phyloP scores from a whole-genome alignment of 2,329 filamentous ascomycete genomes.

The Penicillium oxalicum region DNA sequence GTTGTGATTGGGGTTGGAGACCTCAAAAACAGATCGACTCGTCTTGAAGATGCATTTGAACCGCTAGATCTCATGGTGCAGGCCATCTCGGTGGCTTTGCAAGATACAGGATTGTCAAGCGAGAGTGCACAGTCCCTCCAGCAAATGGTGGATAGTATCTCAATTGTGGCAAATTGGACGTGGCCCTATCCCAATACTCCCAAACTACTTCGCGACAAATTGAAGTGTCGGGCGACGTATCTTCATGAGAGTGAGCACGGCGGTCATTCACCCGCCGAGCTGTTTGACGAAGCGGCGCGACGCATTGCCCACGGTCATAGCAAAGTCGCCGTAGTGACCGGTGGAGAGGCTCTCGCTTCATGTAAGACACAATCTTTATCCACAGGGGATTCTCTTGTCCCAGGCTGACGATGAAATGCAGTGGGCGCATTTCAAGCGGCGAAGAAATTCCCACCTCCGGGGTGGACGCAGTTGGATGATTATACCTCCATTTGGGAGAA shows the following conservation, averaged over 20 bases:
- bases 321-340: conserved; percentile 55
- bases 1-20: conserved; percentile 60
- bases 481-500: background rate
- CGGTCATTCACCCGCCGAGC: conserved; percentile 56
- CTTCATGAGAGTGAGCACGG: conserved; percentile 53
- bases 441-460: conserved; percentile 51
- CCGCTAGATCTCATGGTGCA: conserved; percentile 55
- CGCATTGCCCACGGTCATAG: conserved; percentile 50
- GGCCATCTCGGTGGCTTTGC: conserved; percentile 49
- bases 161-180: conserved; percentile 55
- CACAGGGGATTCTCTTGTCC: background rate
- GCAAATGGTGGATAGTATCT: conserved; percentile 51
- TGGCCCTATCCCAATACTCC: conserved; percentile 45
- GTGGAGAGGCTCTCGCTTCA: conserved; percentile 60
- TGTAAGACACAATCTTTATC: conserved; percentile 18
- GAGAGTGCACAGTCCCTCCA: conserved; percentile 32
- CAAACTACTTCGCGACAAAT: conserved; percentile 45
- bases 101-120: conserved; percentile 42
- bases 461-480: conserved; percentile 47
- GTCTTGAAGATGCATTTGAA: conserved; percentile 51
- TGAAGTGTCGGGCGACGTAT: conserved; percentile 46
- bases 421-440: conserved; percentile 50
- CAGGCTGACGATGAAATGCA: conserved; percentile 18
- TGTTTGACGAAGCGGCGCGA: conserved; percentile 59
- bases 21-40: conserved; percentile 52